Base-by-base conservation (phyloP, 2,329 filamentous ascomycete genomes). In the Cercospora janseana region DNA sequence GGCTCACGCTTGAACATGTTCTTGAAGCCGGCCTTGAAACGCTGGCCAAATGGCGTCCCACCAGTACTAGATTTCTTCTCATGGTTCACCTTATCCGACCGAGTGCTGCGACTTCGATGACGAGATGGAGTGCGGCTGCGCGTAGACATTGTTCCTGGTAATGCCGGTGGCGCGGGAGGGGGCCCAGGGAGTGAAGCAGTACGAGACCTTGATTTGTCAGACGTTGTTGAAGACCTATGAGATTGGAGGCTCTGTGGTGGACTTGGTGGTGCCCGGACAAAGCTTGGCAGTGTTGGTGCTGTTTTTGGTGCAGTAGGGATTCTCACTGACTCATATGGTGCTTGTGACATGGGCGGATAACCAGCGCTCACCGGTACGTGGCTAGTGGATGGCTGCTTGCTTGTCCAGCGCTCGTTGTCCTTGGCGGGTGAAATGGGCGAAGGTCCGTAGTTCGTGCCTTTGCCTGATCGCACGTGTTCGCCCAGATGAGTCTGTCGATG, bases 1-100 rank as follows among this genome's bases (percentile, higher is more conserved):
- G 57, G 54, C 2, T 62, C 54, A 15, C 50, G 51, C 18, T 55
- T 59, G 52, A 67, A 67, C 9, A 65, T 57, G 6, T 55, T 58
- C 23, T 54, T 62, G 27, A 65, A 56, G 2, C 53, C 59, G 5
- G 44, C 45, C 31, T 55, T 60, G 43, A 63, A 55, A 2, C 63
- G 54, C 28, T 52, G 40, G 3, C 58, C 57, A n/a, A 63, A 35
- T 7, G 16, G 32, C 10, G 37, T 41, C 27, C 37, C 10, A 12
- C 15, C 38, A 9, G 9, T 34, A 13, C 20, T 32, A 3, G 27
- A 7, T 29, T 7, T 29, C 13, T n/a, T 29, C 9, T 29, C 13
- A 10, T 29, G 27, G 31, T 26, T 46, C 7, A 40, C 34, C 31
- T 46, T 51, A 10, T 24, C 16, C 3, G n/a, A 10, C 16, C 27